Conservation (phyloP, 768 basidiomycete species). For the Pholiota microspora region DNA sequence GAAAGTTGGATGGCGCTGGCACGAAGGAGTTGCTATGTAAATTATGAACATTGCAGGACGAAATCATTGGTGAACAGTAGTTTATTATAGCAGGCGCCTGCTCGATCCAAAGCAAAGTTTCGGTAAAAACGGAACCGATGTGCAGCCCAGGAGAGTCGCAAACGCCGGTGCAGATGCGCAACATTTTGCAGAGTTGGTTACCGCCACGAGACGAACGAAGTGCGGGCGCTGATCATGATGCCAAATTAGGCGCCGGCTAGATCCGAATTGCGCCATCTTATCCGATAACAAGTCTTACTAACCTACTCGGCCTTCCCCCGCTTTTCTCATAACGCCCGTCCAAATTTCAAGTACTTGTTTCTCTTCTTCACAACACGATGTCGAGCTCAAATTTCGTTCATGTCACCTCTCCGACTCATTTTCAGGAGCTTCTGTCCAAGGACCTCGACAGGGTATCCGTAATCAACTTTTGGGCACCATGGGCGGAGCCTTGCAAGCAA, state of each 20-base stretch:
- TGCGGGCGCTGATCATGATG: constrained; percentile 6
- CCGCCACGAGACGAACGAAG: too few species aligned
- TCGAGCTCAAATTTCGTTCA: constrained; percentile 30
- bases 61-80: too few species aligned
- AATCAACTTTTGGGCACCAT: constrained; percentile 91
- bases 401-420: constrained; percentile 65
- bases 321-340: constrained; percentile 10
- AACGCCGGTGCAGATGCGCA: too few species aligned
- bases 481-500: constrained; percentile 88
- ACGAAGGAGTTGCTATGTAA: too few species aligned
- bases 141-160: too few species aligned
- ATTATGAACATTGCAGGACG: too few species aligned
- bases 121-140: background rate
- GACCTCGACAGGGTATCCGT: constrained; percentile 84
- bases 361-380: constrained; percentile 14
- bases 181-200: too few species aligned
- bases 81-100: too few species aligned
- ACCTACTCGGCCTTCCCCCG: constrained; percentile 12
- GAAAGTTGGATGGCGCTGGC: too few species aligned
- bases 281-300: constrained; percentile 18
- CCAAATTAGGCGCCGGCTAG: constrained; percentile 18
- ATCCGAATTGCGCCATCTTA: constrained; percentile 30
- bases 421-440: constrained; percentile 67
- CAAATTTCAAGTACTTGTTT: background rate
- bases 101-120: background rate